Conservation (phyloP, 148 eudicot genomes). For the Rhododendron griersonianum region DNA sequence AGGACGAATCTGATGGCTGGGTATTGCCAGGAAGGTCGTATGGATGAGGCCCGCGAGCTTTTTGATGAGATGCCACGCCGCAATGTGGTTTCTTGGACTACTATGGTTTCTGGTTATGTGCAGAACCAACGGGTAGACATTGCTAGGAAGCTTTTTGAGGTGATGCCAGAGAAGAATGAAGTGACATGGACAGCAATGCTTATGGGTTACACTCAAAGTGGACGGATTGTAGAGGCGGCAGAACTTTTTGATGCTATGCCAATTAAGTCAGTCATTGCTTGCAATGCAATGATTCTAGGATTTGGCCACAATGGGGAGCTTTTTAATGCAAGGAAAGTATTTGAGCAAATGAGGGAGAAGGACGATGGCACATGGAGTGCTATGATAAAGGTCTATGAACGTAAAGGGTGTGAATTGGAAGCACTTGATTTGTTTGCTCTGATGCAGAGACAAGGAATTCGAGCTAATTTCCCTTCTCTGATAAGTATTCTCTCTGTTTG, state of each 20-base stretch:
- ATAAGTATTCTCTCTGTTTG: constrained; percentile 43
- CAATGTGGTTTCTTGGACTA: constrained; percentile 47
- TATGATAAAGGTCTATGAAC: constrained; percentile 40
- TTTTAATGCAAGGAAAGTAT: constrained; percentile 32
- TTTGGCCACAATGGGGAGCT: constrained; percentile 48
- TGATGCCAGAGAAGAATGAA: constrained; percentile 56
- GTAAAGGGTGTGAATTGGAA: constrained; percentile 37
- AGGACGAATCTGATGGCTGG: constrained; percentile 41
- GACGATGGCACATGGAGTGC: constrained; percentile 53
- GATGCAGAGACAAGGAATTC: constrained; percentile 34
- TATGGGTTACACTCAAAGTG: constrained; percentile 46
- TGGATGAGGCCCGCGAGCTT: constrained; percentile 35
- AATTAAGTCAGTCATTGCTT: constrained; percentile 30
- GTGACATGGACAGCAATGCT: constrained; percentile 56
- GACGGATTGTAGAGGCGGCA: constrained; percentile 45
- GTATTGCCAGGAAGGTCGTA: constrained; percentile 38
- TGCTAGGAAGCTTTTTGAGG: constrained; percentile 59
- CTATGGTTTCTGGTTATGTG: constrained; percentile 38
- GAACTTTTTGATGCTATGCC: constrained; percentile 47
- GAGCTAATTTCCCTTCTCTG: constrained; percentile 32
- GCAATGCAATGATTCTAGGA: constrained; percentile 45
- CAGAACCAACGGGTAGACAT: constrained; percentile 33
- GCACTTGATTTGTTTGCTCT: constrained; percentile 28
- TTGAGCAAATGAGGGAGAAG: constrained; percentile 32
- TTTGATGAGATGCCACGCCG: constrained; percentile 42